Conservation (phyloP, 371 early-diverging fungal genomes). For the Circinella umbellata region DNA sequence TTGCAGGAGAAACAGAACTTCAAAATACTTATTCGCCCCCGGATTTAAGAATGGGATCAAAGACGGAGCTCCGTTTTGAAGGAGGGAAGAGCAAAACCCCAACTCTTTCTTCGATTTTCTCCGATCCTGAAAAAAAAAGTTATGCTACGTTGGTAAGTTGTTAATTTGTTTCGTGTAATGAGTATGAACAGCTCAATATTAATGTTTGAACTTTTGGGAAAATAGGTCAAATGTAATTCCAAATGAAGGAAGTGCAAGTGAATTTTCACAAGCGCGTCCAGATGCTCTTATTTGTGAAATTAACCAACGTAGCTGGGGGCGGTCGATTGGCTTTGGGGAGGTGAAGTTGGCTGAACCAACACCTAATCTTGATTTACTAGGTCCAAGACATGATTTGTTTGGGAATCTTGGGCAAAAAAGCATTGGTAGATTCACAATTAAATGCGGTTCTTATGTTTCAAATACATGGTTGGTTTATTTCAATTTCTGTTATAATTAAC, state of each 20-base stretch:
- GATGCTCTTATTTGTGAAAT: conserved; percentile 1
- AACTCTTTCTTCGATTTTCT: too few relatives aligned
- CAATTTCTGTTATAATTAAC: background rate
- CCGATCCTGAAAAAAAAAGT: too few relatives aligned
- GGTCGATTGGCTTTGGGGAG: background rate
- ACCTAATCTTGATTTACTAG: background rate
- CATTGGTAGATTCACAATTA: background rate
- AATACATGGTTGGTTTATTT: background rate
- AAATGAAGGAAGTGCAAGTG: background rate
- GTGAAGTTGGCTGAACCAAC: background rate
- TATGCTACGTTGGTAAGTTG: too few relatives aligned
- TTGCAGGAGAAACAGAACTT: too few relatives aligned
- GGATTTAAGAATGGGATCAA: too few relatives aligned
- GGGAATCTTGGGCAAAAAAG: background rate
- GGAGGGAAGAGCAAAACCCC: too few relatives aligned
- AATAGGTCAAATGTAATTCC: background rate
- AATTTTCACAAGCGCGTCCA: background rate
- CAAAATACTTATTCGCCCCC: too few relatives aligned
- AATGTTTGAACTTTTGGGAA: too few relatives aligned
- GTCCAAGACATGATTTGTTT: background rate
- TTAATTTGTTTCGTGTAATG: too few relatives aligned
- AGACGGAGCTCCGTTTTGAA: too few relatives aligned
- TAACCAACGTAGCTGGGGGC: background rate
- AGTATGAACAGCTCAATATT: too few relatives aligned
- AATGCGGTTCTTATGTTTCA: background rate